A percentile compares a stretch with the other conserved stretches of the same genome.
Conservation (phyloP, 805 yeast species). For the Trichomonascus vanleenenianus region DNA sequence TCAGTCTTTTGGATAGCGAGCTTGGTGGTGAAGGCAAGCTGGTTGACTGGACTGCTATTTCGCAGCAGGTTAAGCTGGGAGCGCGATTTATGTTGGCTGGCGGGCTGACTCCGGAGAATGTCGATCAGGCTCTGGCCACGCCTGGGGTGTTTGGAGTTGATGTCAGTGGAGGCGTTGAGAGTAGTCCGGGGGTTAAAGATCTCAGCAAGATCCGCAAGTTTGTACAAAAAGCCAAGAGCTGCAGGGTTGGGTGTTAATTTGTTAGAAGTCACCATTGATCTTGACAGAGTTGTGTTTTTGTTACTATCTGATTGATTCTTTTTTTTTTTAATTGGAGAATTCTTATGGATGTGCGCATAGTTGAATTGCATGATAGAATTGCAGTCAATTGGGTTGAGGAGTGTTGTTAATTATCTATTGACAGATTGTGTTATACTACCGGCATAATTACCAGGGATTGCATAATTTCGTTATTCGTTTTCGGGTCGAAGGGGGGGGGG, state of each 20-base stretch:
- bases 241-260: constrained; percentile 1
- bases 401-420: too few species aligned
- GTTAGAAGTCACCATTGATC: background rate
- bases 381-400: too few species aligned
- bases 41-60: constrained; percentile 62
- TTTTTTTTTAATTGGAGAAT: too few species aligned
- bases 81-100: constrained; percentile 70
- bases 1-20: constrained; percentile 77
- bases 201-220: constrained; percentile 51
- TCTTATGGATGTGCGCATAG: too few species aligned
- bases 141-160: constrained; percentile 80
- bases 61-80: constrained; percentile 31
- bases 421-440: too few species aligned
- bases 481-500: too few species aligned
- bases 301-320: too few species aligned
- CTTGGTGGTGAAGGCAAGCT: constrained; percentile 84
- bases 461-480: too few species aligned
- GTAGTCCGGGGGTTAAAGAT: constrained; percentile 61
- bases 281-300: constrained; percentile 13
- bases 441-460: too few species aligned
- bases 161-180: constrained; percentile 93
- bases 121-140: constrained; percentile 41
- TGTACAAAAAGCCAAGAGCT: constrained; percentile 41
- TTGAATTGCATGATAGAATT: too few species aligned
- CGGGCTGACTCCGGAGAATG: constrained; percentile 75